A percentile compares a stretch with the other conserved stretches of the same genome.
phyloP scores from a whole-genome alignment of 192 early-diverging fungal genomes.

The Podila verticillata region DNA sequence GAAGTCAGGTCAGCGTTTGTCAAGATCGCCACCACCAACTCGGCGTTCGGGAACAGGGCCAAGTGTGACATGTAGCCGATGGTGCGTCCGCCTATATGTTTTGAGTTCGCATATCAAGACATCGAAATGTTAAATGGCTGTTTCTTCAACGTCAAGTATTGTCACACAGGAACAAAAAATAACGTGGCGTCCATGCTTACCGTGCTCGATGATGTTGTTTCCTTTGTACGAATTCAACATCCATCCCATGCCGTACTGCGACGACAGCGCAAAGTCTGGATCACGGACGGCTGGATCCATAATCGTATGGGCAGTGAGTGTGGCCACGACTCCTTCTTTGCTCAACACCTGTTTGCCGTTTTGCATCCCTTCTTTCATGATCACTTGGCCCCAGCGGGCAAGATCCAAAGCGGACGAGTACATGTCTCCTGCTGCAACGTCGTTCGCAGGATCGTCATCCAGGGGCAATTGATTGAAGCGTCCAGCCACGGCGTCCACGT shows the following conservation, averaged over 20 bases:
- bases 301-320: neutral
- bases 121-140: too few relatives aligned
- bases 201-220: neutral
- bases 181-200: neutral
- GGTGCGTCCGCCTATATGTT: neutral
- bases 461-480: neutral
- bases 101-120: too few relatives aligned
- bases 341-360: conserved; percentile 22
- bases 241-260: neutral
- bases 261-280: neutral
- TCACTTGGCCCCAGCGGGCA: conserved; percentile 2
- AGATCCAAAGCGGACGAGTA: conserved; percentile 33
- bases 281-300: neutral
- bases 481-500: conserved; percentile 16
- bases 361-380: conserved; percentile 5
- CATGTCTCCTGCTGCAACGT: conserved; percentile 20
- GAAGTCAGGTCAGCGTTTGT: neutral
- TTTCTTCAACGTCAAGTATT: too few relatives aligned
- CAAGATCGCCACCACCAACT: neutral
- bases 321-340: neutral
- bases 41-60: neutral
- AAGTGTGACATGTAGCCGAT: neutral
- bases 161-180: too few relatives aligned
- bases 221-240: neutral
- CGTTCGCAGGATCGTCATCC: too few relatives aligned